Evolutionary conservation across 2,329 filamentous ascomycete species (phyloP).

Genomic region (Stemphylium lycopersici): DNA sequence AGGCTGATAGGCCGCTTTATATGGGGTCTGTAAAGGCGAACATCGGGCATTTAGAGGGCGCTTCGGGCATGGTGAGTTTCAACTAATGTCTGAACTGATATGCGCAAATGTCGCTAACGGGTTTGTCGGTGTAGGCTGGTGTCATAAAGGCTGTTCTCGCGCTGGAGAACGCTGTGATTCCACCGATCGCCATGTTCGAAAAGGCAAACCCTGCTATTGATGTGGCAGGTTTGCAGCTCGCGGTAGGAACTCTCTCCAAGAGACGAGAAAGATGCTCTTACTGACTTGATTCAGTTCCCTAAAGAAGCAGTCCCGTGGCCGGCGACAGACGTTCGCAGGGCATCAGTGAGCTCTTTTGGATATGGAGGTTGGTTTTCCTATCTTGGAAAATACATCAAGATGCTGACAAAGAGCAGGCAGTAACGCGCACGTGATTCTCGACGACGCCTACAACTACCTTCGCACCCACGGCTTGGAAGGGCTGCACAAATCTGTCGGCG

Average conservation of each 20-base stretch:
- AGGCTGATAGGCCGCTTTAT: background rate
- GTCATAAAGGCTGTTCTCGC: constrained; percentile 29
- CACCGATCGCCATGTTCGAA: constrained; percentile 34
- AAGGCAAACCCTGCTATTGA: constrained; percentile 22
- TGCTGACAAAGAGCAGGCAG: background rate
- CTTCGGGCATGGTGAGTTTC: constrained; percentile 14
- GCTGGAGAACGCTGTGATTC: constrained; percentile 42
- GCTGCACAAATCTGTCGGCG: background rate
- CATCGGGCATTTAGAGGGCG: constrained; percentile 26
- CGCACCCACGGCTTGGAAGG: background rate
- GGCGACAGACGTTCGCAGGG: constrained; percentile 6
- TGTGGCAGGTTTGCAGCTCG: constrained; percentile 4
- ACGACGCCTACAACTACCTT: constrained; percentile 16
- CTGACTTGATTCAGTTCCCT: background rate
- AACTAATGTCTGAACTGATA: background rate
- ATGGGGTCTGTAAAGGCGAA: constrained; percentile 27
- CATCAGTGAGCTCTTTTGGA: constrained; percentile 23
- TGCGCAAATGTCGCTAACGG: background rate
- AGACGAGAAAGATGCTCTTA: background rate
- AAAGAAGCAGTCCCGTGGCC: background rate
- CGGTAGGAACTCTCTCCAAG: background rate
- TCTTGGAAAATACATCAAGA: too few relatives aligned
- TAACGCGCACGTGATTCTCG: constrained; percentile 24
- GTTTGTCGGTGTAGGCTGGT: constrained; percentile 1
- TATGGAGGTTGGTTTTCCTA: constrained; percentile 5